Conservation (phyloP, 2,329 filamentous ascomycete genomes). For the Diplodia intermedia region DNA sequence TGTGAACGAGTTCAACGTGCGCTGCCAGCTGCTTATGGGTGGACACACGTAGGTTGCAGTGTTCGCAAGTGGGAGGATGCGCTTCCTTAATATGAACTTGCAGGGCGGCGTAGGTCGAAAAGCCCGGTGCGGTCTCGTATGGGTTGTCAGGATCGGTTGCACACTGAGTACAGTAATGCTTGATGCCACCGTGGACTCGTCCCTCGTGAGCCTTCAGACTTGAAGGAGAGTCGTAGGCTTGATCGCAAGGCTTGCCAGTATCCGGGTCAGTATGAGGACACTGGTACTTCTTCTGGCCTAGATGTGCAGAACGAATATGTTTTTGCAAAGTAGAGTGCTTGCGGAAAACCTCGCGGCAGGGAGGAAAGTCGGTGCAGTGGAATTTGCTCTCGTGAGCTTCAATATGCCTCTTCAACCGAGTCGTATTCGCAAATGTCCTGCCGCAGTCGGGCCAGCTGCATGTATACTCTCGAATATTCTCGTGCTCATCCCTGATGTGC, state of each 20-base stretch:
- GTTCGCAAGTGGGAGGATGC: slow-evolving; percentile 75
- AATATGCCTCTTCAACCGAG: slow-evolving; percentile 76
- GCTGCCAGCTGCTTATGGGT: slow-evolving; percentile 60
- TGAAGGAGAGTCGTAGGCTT: slow-evolving; percentile 75
- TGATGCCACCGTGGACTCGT: slow-evolving; percentile 71
- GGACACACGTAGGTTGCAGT: slow-evolving; percentile 73
- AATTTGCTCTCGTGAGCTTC: slow-evolving; percentile 80
- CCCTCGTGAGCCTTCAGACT: slow-evolving; percentile 75
- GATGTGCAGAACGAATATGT: slow-evolving; percentile 79
- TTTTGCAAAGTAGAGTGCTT: slow-evolving; percentile 86
- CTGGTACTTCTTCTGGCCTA: slow-evolving; percentile 72
- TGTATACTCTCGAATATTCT: slow-evolving; percentile 68
- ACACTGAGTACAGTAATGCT: slow-evolving; percentile 82
- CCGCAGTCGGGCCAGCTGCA: slow-evolving; percentile 77
- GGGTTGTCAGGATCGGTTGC: slow-evolving; percentile 50
- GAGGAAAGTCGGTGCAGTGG: slow-evolving; percentile 71
- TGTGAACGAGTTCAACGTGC: slow-evolving; percentile 80
- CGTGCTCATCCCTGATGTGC: slow-evolving; percentile 83
- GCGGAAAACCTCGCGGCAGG: slow-evolving; percentile 79
- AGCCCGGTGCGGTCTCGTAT: slow-evolving; percentile 52
- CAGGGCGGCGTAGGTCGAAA: slow-evolving; percentile 74
- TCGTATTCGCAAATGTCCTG: slow-evolving; percentile 82
- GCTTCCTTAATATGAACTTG: slow-evolving; percentile 74
- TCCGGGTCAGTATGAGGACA: slow-evolving; percentile 67
- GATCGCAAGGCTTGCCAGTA: slow-evolving; percentile 65